Evolutionary conservation across 345 rosid genomes (phyloP), one percentile per base, ranked within the genome.

Genomic region (Ricinus communis): DNA sequence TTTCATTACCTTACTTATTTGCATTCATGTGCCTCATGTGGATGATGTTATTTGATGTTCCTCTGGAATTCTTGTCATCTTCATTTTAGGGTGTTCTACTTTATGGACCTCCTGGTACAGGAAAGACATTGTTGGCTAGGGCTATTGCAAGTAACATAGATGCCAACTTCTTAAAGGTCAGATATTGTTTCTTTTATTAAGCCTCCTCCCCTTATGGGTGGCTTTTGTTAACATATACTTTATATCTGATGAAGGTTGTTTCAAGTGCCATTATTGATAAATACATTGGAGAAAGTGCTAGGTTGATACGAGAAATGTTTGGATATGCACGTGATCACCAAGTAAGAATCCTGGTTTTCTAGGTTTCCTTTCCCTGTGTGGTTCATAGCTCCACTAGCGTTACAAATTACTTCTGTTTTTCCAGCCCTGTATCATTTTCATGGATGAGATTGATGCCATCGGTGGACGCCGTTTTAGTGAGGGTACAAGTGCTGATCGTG

Each of bases 391-490:
- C 24, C 8, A 41, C 30, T 74, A 24, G 11, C 4, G 3, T 25
- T 41, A 5, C 22, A 22, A 30, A 12, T 49, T 28, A 25, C 21
- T 79, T 76, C 19, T 64, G 15, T 45, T 13, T 33, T 8, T 74
- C 52, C 66, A 95, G 97, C 99, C 99, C 24, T 95, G 99, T 78
- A 95, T 92, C 79, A 95, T 95, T 57, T 95, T 95, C 76, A 95
- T 95, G 99, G 99, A 94, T 82, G 97, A 95, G 82, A 95, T 95
- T 69, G 99, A 95, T 90, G 99, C 97, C 47, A 92, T 95, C 77
- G 97, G 99, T 71, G 97, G 99, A 41, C 96, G 97, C 66, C 97
- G 99, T 74, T 92, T 95, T 62, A 92, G 97, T 43, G 97, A 92
- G 79, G 99, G 99, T 59, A 95, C 99, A 56, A 92, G 99, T 73